phyloP scores from a whole-genome alignment of 2,329 filamentous ascomycete species.

The Paecilomyces niveus region DNA sequence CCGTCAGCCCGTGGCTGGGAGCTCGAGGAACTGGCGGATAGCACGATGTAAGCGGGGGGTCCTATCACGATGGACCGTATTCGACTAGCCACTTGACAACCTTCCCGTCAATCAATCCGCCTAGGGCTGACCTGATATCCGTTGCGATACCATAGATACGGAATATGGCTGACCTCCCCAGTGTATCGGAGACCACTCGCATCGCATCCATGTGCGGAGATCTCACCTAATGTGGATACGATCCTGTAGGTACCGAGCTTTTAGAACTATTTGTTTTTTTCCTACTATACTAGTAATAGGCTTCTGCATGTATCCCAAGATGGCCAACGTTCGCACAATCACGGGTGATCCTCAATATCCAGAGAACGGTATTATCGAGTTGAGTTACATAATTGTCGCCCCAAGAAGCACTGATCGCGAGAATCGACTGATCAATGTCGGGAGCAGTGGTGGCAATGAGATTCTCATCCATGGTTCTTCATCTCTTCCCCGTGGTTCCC shows the following conservation, averaged over 20 bases:
- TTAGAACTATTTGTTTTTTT: neutral
- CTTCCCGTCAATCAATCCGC: neutral
- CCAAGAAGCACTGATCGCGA: neutral
- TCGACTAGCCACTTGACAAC: neutral
- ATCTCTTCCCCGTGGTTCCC: constrained; percentile 5
- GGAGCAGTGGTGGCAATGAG: neutral
- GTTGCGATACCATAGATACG: neutral
- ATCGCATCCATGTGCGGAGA: neutral
- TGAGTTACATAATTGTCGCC: neutral
- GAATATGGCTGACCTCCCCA: neutral
- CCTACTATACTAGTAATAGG: neutral
- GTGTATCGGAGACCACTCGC: neutral
- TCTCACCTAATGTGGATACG: neutral
- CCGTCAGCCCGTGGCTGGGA: neutral
- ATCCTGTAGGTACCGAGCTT: neutral
- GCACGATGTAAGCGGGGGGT: neutral
- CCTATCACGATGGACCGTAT: neutral
- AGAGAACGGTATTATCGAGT: neutral
- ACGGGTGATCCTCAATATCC: constrained; percentile 7
- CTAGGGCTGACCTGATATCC: neutral
- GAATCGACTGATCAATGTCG: neutral
- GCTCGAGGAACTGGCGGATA: neutral
- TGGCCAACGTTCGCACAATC: neutral
- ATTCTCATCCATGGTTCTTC: neutral
- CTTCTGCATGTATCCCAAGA: neutral